Percentiles rank a stretch among this genome's conserved stretches.
Conservation (phyloP, 192 early-diverging fungal genomes). For the Linnemannia elongata region DNA sequence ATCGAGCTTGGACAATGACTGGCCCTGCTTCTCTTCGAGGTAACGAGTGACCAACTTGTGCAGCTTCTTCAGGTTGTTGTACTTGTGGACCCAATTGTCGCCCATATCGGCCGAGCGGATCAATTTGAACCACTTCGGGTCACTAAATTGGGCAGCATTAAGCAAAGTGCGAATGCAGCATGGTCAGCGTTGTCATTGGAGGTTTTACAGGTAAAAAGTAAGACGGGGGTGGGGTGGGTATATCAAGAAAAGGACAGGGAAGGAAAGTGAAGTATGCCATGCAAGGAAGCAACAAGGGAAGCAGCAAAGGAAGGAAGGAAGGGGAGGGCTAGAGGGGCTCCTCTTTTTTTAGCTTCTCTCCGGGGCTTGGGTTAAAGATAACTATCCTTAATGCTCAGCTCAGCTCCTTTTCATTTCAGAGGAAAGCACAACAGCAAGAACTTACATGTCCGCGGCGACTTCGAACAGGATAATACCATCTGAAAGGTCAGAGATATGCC, state of each 20-base stretch:
- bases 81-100: conserved; percentile 96
- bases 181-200: neutral
- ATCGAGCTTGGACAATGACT: conserved; percentile 70
- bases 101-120: conserved; percentile 77
- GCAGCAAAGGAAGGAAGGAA: neutral
- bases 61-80: conserved; percentile 93
- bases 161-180: neutral
- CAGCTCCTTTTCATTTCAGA: neutral
- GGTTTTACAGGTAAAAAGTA: too few species aligned
- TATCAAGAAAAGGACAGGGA: conserved; percentile 6
- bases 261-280: neutral
- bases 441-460: conserved; percentile 88
- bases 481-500: conserved; percentile 74
- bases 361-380: neutral
- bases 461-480: conserved; percentile 88
- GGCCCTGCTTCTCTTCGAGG: conserved; percentile 90
- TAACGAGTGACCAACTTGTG: conserved; percentile 87
- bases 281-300: neutral
- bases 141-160: conserved; percentile 66
- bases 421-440: conserved; percentile 1
- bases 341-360: conserved; percentile 7
- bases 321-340: neutral
- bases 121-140: conserved; percentile 92
- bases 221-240: neutral
- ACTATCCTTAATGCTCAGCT: conserved; percentile 8